These are phyloP conservation scores for Colletotrichum shisoi DNA, from an alignment of 2,329 filamentous ascomycete genomes.

Conservation along the genomic window DNA sequence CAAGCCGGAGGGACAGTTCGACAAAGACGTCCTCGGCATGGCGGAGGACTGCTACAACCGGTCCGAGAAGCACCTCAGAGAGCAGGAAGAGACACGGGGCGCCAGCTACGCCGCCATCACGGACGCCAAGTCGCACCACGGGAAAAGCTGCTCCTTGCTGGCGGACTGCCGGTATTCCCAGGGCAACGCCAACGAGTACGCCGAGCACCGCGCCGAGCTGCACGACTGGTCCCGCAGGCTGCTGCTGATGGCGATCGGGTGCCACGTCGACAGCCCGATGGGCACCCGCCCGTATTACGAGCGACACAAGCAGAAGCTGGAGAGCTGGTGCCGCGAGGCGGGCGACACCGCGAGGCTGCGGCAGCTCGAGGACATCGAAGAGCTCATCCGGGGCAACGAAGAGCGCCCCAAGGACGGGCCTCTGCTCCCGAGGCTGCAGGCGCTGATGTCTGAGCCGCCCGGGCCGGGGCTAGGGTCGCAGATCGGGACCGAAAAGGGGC, in stretches of 20 bases:
- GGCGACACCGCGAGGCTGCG: neutral
- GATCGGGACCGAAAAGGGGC: too few relatives aligned
- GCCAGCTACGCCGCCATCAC: neutral
- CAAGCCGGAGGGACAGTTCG: conserved; percentile 1
- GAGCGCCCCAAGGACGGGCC: conserved; percentile 15
- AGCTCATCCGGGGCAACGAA: conserved; percentile 1
- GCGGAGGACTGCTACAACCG: conserved; percentile 15
- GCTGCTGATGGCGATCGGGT: conserved; percentile 1
- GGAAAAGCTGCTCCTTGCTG: conserved; percentile 17
- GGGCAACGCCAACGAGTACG: neutral
- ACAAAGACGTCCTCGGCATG: conserved; percentile 11
- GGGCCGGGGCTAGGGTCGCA: neutral
- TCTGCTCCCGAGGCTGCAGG: conserved; percentile 17
- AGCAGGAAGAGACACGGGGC: neutral
- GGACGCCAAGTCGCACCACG: conserved; percentile 8
- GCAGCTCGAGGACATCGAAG: neutral
- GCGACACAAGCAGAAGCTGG: conserved; percentile 24
- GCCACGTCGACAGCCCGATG: conserved; percentile 9
- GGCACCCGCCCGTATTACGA: conserved; percentile 13
- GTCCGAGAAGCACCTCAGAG: neutral
- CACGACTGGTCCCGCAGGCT: conserved; percentile 5
- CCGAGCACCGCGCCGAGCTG: neutral
- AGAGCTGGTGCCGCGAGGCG: conserved; percentile 26
- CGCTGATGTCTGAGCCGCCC: neutral
- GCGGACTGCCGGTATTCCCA: conserved; percentile 26